Conservation (phyloP, 257 asterid genomes). For the Ligustrum vulgare region DNA sequence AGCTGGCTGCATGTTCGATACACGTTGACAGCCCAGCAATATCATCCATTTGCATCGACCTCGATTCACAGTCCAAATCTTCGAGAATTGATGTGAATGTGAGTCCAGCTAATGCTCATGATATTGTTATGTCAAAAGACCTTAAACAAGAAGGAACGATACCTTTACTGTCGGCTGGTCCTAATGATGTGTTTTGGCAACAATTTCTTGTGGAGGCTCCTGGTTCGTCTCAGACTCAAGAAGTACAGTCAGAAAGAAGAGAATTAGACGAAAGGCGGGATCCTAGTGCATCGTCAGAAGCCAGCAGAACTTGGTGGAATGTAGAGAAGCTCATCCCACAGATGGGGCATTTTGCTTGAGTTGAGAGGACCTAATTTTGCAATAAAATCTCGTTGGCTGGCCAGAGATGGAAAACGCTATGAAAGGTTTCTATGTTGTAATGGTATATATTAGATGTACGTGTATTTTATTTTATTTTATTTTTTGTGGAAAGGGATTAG, state of each 20-base stretch:
- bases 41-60: conserved; percentile 41
- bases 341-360: conserved; percentile 58
- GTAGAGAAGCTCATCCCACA: conserved; percentile 48
- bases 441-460: conserved; percentile 24
- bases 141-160: conserved; percentile 17
- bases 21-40: conserved; percentile 39
- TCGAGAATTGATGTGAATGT: conserved; percentile 39
- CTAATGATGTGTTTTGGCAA: conserved; percentile 83
- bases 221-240: conserved; percentile 35
- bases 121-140: conserved; percentile 26
- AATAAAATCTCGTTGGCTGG: not conserved
- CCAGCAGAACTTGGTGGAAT: conserved; percentile 59
- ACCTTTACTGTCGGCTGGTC: conserved; percentile 38
- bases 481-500: too few species aligned
- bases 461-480: too few species aligned
- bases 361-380: conserved; percentile 29
- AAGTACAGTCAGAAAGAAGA: conserved; percentile 40
- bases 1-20: conserved; percentile 35
- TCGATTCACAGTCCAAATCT: conserved; percentile 6
- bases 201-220: conserved; percentile 81
- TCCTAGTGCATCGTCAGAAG: conserved; percentile 30
- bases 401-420: conserved; percentile 1
- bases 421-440: conserved; percentile 5
- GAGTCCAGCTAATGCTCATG: conserved; percentile 34
- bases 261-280: conserved; percentile 34